Percentiles rank a stretch among this genome's conserved stretches.
phyloP scores from a whole-genome alignment of 2,329 filamentous ascomycete genomes.

The Bipolaris sorokiniana region DNA sequence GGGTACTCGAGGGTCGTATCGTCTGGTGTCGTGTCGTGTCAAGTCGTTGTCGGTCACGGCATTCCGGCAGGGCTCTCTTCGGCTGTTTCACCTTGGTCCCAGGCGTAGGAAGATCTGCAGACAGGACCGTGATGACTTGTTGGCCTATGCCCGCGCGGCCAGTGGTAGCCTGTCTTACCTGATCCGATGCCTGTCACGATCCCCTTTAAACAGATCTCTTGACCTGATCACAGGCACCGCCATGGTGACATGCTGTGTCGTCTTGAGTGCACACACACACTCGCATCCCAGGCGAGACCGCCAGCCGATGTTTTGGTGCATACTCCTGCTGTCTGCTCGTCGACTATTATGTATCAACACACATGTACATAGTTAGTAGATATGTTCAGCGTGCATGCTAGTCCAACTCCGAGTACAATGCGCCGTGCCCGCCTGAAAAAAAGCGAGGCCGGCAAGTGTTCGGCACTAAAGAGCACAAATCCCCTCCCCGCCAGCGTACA shows the following conservation, averaged over 20 bases:
- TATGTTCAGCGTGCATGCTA: constrained; percentile 19
- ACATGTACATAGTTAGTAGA: constrained; percentile 1
- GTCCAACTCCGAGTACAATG: constrained; percentile 24
- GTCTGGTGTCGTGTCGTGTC: constrained; percentile 7
- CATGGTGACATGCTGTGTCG: background rate
- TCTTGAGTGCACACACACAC: background rate
- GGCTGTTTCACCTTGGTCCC: constrained; percentile 38
- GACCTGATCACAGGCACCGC: constrained; percentile 3
- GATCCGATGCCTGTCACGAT: constrained; percentile 8
- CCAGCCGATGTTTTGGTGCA: background rate
- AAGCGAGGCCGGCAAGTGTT: constrained; percentile 23
- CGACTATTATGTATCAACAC: background rate
- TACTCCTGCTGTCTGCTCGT: background rate
- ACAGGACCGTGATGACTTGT: constrained; percentile 20
- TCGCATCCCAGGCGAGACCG: background rate
- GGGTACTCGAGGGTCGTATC: constrained; percentile 24
- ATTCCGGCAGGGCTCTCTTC: constrained; percentile 24
- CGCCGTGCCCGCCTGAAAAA: constrained; percentile 24
- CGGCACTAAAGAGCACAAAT: constrained; percentile 27
- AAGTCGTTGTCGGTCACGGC: background rate
- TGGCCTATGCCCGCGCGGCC: constrained; percentile 22
- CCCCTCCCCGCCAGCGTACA: background rate
- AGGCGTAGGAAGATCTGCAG: constrained; percentile 32
- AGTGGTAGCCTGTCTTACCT: constrained; percentile 11
- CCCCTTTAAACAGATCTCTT: constrained; percentile 1